Conservation (phyloP, 495 filamentous ascomycete species). For the Penicillium turbatum region DNA sequence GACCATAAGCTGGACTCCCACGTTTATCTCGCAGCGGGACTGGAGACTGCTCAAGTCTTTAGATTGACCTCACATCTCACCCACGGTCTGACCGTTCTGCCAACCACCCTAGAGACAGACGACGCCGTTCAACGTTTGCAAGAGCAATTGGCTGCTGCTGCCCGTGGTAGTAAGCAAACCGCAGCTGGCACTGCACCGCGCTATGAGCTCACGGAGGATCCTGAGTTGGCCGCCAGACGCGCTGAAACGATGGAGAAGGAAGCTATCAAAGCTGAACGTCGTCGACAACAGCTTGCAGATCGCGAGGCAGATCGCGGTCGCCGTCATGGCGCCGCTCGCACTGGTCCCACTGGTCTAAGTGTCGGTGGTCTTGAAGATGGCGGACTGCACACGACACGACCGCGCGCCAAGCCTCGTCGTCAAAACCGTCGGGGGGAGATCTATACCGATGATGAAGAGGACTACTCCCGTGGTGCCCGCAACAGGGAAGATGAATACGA, state of each 20-base stretch:
- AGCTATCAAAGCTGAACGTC: slow-evolving; percentile 60
- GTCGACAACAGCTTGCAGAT: slow-evolving; percentile 62
- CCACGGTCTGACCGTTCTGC: slow-evolving; percentile 66
- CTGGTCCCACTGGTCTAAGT: slow-evolving; percentile 57
- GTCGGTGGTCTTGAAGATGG: slow-evolving; percentile 72
- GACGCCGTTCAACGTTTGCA: slow-evolving; percentile 73
- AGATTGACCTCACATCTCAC: slow-evolving; percentile 77
- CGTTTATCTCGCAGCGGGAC: slow-evolving; percentile 75
- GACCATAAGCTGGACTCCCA: slow-evolving; percentile 69
- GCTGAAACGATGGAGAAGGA: slow-evolving; percentile 73
- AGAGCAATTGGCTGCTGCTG: slow-evolving; percentile 60
- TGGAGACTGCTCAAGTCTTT: slow-evolving; percentile 63
- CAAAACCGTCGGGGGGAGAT: slow-evolving; percentile 50
- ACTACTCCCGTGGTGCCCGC: slow-evolving; percentile 59
- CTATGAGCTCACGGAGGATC: slow-evolving; percentile 65
- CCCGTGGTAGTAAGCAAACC: slow-evolving; percentile 52
- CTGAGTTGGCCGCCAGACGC: slow-evolving; percentile 70
- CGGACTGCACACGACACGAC: slow-evolving; percentile 41
- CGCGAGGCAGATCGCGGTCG: slow-evolving; percentile 59
- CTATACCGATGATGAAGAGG: slow-evolving; percentile 53
- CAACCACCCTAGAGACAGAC: slow-evolving; percentile 66
- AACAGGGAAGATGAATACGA: slow-evolving; percentile 78
- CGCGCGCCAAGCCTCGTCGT: slow-evolving; percentile 40
- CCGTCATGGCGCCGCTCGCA: slow-evolving; percentile 41
- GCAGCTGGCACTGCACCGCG: slow-evolving; percentile 55